These are phyloP conservation scores for Circinella umbellata DNA, from an alignment of 371 early-diverging fungal genomes.

Conservation along the genomic window DNA sequence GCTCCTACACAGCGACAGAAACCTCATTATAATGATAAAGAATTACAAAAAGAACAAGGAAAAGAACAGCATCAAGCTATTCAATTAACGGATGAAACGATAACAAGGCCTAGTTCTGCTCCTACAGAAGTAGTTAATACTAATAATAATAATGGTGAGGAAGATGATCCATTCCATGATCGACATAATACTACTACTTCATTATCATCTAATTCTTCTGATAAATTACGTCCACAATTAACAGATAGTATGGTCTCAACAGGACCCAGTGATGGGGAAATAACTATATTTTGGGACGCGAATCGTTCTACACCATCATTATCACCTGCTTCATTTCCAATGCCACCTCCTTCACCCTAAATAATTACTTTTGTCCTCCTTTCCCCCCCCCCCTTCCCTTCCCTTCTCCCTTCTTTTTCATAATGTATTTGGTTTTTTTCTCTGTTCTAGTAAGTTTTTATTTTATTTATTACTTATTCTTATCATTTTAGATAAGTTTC, in stretches of 20 bases:
- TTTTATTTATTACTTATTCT: not conserved
- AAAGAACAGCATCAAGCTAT: not conserved
- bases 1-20: not conserved
- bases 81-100: not conserved
- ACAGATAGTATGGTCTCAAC: constrained; percentile 43
- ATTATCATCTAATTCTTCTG: not conserved
- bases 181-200: constrained; percentile 21
- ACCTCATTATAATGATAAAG: not conserved
- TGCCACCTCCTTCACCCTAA: constrained; percentile 4
- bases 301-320: constrained; percentile 1
- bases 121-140: not conserved
- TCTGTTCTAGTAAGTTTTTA: not conserved
- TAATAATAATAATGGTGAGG: constrained; percentile 17
- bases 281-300: constrained; percentile 54
- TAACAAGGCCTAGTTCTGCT: constrained; percentile 3
- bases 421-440: not conserved
- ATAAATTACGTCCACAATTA: constrained; percentile 17
- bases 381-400: no score
- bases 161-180: constrained; percentile 47
- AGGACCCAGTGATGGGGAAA: constrained; percentile 53
- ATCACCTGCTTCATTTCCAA: not conserved
- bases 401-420: no score
- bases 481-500: not conserved
- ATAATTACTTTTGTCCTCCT: not conserved
- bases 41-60: no score